Conservation (phyloP, 345 rosid genomes). For the Theobroma cacao region DNA sequence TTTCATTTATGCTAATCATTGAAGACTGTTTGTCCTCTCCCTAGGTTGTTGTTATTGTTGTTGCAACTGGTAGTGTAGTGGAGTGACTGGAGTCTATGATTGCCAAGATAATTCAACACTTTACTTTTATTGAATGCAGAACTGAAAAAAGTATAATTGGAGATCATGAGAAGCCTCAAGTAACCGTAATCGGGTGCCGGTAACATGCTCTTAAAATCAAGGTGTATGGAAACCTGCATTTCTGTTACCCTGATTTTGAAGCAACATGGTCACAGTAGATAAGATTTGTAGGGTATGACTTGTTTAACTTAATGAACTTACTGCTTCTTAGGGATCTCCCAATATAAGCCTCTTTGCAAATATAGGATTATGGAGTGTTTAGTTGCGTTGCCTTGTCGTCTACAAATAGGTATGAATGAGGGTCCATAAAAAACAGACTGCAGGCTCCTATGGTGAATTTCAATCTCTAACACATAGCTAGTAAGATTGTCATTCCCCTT, state of each 20-base stretch:
- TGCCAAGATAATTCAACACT: background rate
- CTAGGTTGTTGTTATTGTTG: background rate
- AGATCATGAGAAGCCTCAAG: background rate
- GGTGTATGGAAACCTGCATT: background rate
- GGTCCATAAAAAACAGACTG: too few relatives aligned
- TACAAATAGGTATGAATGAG: too few relatives aligned
- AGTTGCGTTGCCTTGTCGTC: too few relatives aligned
- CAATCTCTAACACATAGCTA: too few relatives aligned
- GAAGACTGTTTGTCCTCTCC: background rate
- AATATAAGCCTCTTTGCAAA: background rate
- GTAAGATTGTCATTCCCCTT: background rate
- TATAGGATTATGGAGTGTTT: too few relatives aligned
- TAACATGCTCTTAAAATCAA: background rate
- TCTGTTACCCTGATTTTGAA: background rate
- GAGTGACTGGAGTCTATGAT: background rate
- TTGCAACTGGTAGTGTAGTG: background rate
- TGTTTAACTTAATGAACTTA: background rate
- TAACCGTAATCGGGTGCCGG: background rate
- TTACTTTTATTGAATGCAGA: background rate
- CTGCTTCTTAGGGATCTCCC: background rate
- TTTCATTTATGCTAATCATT: background rate
- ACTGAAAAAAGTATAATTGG: background rate
- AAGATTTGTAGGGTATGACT: too few relatives aligned
- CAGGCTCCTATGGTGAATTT: too few relatives aligned
- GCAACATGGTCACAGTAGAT: too few relatives aligned